Conservation (phyloP, 75 land plant genomes). For the Ceratopteris richardii region DNA sequence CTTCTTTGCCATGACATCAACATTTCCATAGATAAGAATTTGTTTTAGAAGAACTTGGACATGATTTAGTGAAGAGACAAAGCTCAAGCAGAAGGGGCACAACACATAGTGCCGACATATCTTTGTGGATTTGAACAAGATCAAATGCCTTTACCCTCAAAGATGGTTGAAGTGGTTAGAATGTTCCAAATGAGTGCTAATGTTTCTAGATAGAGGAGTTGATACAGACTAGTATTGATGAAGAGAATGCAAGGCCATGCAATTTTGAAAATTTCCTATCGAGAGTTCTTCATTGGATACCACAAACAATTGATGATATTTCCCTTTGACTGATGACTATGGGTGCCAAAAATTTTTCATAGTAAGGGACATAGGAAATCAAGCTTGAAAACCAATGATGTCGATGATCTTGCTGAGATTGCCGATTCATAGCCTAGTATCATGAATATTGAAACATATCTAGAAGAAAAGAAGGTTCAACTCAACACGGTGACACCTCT, state of each 20-base stretch:
- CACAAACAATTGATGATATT: constrained; percentile 33
- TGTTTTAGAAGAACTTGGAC: too few species aligned
- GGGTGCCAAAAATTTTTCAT: constrained; percentile 24
- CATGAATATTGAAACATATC: background rate
- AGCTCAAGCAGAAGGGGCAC: too few species aligned
- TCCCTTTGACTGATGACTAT: constrained; percentile 20
- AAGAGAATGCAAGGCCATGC: background rate
- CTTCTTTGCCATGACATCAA: too few species aligned
- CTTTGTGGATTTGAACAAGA: too few species aligned
- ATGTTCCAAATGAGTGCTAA: too few species aligned
- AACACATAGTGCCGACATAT: too few species aligned
- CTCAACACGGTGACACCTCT: too few species aligned
- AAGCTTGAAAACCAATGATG: constrained; percentile 12
- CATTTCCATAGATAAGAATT: too few species aligned
- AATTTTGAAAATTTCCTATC: background rate
- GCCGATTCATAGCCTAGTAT: background rate
- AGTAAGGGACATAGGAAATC: constrained; percentile 21
- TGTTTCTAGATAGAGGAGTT: constrained; percentile 27
- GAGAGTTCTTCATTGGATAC: constrained; percentile 20
- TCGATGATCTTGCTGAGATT: constrained; percentile 7
- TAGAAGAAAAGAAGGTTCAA: too few species aligned
- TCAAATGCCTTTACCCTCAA: too few species aligned
- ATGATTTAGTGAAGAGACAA: too few species aligned
- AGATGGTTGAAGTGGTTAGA: too few species aligned
- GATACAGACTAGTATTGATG: constrained; percentile 5